Base-by-base conservation (phyloP, 768 basidiomycete species). In the Strobilomyces dryophilus region DNA sequence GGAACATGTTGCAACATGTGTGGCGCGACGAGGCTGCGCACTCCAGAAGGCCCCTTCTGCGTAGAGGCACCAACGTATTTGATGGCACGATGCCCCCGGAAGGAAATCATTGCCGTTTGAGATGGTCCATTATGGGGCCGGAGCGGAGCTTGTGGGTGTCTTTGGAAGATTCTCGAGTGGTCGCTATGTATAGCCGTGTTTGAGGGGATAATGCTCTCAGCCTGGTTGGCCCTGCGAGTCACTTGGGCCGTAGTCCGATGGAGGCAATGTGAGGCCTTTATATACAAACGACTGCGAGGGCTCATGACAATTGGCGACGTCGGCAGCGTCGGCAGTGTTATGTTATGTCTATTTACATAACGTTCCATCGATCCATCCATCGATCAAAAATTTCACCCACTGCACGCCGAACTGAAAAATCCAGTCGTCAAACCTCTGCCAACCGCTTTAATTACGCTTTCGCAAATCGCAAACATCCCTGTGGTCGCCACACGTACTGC, bases 401-500 rank as follows among this genome's bases (percentile, higher is more conserved):
- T n/a, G 20, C 39, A 29, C 40, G 34, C 47, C 27, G 29, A 27
- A 12, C 26, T 27, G 41, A 35, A 37, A 21, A 24, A 24, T 44
- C 29, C 9, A 29, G 29, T 6, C 8, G 29, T 29, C 29, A 29
- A 47, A 41, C 37, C 21, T 17, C 52, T 48, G n/a, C 56, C 68
- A 69, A 65, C 57, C 54, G 57, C 55, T 29, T 54, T 63, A 55
- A 55, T 50, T 55, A 57, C 66, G 52, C 61, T 39, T 45, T 55
- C 49, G 29, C 56, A 48, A 54, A 53, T 55, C 60, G 21, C 41
- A 52, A 41, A 32, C 21, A 18, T 48, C 55, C 58, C 57, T 59
- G 59, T 45, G 27, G 64, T 60, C 57, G 64, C 66, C 62, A 15
- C 41, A 34, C 34, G 50, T 47, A 59, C 50, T 57, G 61, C 54